These are phyloP conservation scores for Neurospora hispaniola DNA, from an alignment of 495 filamentous ascomycete species.

Conservation along the genomic window DNA sequence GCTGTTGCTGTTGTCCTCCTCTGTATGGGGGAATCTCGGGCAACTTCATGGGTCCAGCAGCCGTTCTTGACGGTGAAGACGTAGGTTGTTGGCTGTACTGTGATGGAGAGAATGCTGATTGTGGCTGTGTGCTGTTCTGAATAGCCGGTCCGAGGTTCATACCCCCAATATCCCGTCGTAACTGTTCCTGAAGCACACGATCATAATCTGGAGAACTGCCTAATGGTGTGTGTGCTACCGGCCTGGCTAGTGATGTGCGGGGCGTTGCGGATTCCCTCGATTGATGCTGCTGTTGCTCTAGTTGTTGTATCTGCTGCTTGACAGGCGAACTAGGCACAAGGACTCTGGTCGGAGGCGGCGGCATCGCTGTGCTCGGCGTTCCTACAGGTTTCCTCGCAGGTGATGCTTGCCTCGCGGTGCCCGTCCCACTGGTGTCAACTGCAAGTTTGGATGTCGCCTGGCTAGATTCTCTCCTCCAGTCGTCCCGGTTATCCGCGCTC, in stretches of 20 bases:
- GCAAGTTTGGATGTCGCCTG: conserved; percentile 29
- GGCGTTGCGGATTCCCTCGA: conserved; percentile 33
- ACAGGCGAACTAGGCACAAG: conserved; percentile 50
- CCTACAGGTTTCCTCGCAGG: conserved; percentile 49
- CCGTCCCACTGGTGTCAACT: conserved; percentile 15
- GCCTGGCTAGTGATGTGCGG: conserved; percentile 28
- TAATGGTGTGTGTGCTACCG: conserved; percentile 19
- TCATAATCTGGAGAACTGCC: conserved; percentile 46
- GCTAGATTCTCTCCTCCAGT: conserved; percentile 28
- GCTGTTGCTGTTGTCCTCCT: conserved; percentile 17
- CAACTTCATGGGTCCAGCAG: conserved; percentile 29
- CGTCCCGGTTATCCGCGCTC: conserved; percentile 37
- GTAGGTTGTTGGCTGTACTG: conserved; percentile 17
- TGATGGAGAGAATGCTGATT: background rate
- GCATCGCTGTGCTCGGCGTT: conserved; percentile 3
- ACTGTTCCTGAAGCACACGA: conserved; percentile 46
- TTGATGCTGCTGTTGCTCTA: background rate
- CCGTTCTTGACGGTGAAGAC: background rate
- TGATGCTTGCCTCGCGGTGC: conserved; percentile 36
- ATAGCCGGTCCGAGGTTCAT: conserved; percentile 29
- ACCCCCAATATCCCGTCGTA: conserved; percentile 48
- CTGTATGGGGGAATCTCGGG: conserved; percentile 47
- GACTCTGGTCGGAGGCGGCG: conserved; percentile 48
- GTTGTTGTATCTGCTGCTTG: conserved; percentile 16
- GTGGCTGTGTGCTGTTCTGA: conserved; percentile 13